Base-by-base conservation (phyloP, 2,329 filamentous ascomycete species). In the Pseudocercospora fijiensis region DNA sequence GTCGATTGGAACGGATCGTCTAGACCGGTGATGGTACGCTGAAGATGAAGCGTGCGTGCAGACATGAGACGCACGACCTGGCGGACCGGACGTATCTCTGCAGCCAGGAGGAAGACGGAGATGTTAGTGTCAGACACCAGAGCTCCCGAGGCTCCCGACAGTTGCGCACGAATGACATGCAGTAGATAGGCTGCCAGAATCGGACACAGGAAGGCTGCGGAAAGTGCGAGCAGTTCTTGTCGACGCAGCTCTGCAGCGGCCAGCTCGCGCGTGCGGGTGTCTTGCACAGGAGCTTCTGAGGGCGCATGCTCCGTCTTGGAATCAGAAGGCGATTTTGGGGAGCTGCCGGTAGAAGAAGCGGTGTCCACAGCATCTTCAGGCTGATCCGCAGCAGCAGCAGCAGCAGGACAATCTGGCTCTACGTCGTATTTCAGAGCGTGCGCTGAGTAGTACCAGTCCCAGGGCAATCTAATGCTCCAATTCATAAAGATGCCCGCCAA, bases 121-220 rank as follows among this genome's bases (percentile, higher is more conserved):
- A 98, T 82, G 76, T 97, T 97, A 78, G 94, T 96, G 76, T 96
- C 91, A 4, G 92, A 96, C 6, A 98, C 89, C 10, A 98, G 81
- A 1, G 91, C 91, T 75, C 96, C 92, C 0, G 92, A 92, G 0
- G 90, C 91, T 1, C 90, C 84, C 24, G 90, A 93, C 18, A 98
- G 85, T 71, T 94, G 91, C 8, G 84, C 85, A 57, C 94, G 87
- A 63, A 97, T 90, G 20, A 86, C 81, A 74, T 97, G 93, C 10
- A 98, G 82, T 43, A 97, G 80, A 77, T 90, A 95, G 27, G 93
- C 90, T n/a, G 91, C 90, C 3, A 92, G 74, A 0, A 91, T 73
- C 0, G 94, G 94, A 28, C 90, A 88, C 27, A 89, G 65, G 72
- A 97, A 96, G 76, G 92, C 97, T 6, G 89, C 88, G 0, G 86